Evolutionary conservation across 2,329 filamentous ascomycete genomes (phyloP).

Genomic region (Hymenotorrendiella dingleyae): DNA sequence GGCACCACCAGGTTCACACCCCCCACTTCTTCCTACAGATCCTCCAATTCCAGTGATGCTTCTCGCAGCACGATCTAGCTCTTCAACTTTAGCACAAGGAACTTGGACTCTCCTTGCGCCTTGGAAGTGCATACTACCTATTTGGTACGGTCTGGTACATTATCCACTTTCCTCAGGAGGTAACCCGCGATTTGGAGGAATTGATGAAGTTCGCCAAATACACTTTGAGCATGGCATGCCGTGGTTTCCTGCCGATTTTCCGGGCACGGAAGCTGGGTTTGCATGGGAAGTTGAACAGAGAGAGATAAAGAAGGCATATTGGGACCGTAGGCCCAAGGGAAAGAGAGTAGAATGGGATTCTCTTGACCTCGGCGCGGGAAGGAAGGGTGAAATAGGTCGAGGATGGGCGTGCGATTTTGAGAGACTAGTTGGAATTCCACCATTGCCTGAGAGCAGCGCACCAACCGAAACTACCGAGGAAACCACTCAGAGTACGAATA

Average conservation of each 20-base stretch:
- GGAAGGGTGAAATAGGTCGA: slow-evolving; percentile 75
- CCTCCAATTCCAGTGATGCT: slow-evolving; percentile 74
- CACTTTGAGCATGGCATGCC: slow-evolving; percentile 71
- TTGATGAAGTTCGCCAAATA: slow-evolving; percentile 74
- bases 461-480: slow-evolving; percentile 3
- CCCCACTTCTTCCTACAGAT: slow-evolving; percentile 54
- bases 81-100: slow-evolving; percentile 49
- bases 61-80: slow-evolving; percentile 50
- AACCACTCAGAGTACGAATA: not conserved
- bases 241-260: slow-evolving; percentile 83
- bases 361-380: slow-evolving; percentile 65
- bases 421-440: slow-evolving; percentile 20
- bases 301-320: slow-evolving; percentile 52
- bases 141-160: slow-evolving; percentile 85
- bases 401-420: slow-evolving; percentile 85
- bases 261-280: slow-evolving; percentile 72
- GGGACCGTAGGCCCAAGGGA: slow-evolving; percentile 74
- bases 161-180: slow-evolving; percentile 73
- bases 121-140: slow-evolving; percentile 78
- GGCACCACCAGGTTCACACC: slow-evolving; percentile 55
- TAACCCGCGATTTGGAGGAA: slow-evolving; percentile 75
- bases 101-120: slow-evolving; percentile 82
- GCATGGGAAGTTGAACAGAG: slow-evolving; percentile 69
- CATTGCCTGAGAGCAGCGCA: slow-evolving; percentile 1
- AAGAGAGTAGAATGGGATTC: slow-evolving; percentile 72